Conservation (phyloP, 1,284 basidiomycete genomes). For the Pseudozyma pruni region DNA sequence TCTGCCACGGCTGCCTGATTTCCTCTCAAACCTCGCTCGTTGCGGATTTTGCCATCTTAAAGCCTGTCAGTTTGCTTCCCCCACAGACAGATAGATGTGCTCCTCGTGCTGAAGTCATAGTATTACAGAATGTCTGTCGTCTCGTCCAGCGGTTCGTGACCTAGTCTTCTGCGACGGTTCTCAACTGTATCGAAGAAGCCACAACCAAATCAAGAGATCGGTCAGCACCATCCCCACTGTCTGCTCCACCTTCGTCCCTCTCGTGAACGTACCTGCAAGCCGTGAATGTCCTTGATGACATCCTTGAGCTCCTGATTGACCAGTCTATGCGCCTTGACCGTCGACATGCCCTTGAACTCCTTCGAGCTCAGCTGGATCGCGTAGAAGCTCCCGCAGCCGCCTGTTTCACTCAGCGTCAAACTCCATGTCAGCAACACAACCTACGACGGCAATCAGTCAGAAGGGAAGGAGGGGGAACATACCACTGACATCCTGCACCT, state of each 20-base stretch:
- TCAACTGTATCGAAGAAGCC: constrained; percentile 11
- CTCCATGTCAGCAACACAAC: constrained; percentile 69
- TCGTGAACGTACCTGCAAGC: constrained; percentile 79
- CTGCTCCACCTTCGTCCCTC: constrained; percentile 3
- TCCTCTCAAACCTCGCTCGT: too few relatives aligned
- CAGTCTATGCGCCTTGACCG: constrained; percentile 91
- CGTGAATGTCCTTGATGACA: constrained; percentile 92
- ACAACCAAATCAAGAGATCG: not conserved
- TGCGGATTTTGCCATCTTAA: too few relatives aligned
- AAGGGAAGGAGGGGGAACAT: constrained; percentile 61
- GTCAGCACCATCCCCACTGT: not conserved
- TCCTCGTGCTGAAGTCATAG: not conserved
- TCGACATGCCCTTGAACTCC: constrained; percentile 84
- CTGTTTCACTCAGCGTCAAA: constrained; percentile 59
- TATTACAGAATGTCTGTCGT: not conserved
- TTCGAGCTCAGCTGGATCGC: constrained; percentile 87
- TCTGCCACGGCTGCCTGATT: too few relatives aligned
- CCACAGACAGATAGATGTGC: too few relatives aligned
- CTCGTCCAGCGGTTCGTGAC: too few relatives aligned
- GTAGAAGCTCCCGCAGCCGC: constrained; percentile 96
- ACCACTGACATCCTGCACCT: constrained; percentile 65
- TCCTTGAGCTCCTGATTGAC: constrained; percentile 88
- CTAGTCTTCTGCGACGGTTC: constrained; percentile 39
- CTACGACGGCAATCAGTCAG: too few relatives aligned
- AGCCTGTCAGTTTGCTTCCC: too few relatives aligned